Evolutionary conservation across 1,284 basidiomycete genomes (phyloP).

Genomic region (Porogramme epimiltina): DNA sequence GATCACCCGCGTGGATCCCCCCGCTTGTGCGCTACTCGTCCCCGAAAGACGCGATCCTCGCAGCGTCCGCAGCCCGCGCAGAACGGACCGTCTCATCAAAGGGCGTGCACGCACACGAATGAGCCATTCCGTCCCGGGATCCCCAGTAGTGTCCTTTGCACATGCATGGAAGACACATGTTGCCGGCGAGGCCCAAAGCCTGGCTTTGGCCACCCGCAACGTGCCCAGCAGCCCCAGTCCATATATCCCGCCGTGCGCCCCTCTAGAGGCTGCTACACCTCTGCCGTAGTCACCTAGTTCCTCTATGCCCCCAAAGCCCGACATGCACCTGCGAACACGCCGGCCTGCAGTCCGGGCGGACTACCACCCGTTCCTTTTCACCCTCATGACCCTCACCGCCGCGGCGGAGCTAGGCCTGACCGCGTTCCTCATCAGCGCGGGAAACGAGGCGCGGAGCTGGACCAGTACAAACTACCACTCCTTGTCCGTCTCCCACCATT

Average conservation of each 20-base stretch:
- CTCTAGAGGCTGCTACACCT: conserved; percentile 4
- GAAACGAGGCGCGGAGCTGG: conserved; percentile 62
- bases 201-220: conserved; percentile 15
- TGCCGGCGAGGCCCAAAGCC: conserved; percentile 18
- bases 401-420: conserved; percentile 73
- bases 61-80: background rate
- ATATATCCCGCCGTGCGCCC: conserved; percentile 6
- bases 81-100: too few relatives aligned
- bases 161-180: conserved; percentile 13
- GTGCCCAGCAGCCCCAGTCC: conserved; percentile 9
- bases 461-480: conserved; percentile 63
- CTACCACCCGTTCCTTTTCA: conserved; percentile 72
- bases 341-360: conserved; percentile 41
- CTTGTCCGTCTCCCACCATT: conserved; percentile 47
- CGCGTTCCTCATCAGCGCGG: conserved; percentile 66
- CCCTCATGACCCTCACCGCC: conserved; percentile 64
- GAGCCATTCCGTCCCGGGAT: background rate
- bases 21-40: background rate
- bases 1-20: too few relatives aligned
- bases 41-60: background rate
- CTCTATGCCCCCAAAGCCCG: conserved; percentile 15
- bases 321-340: conserved; percentile 13
- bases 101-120: too few relatives aligned
- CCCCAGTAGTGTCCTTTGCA: background rate
- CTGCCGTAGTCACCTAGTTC: conserved; percentile 10